phyloP scores from a whole-genome alignment of 2,329 filamentous ascomycete genomes.

The Ophiognomonia clavigignenti-juglandacearum region DNA sequence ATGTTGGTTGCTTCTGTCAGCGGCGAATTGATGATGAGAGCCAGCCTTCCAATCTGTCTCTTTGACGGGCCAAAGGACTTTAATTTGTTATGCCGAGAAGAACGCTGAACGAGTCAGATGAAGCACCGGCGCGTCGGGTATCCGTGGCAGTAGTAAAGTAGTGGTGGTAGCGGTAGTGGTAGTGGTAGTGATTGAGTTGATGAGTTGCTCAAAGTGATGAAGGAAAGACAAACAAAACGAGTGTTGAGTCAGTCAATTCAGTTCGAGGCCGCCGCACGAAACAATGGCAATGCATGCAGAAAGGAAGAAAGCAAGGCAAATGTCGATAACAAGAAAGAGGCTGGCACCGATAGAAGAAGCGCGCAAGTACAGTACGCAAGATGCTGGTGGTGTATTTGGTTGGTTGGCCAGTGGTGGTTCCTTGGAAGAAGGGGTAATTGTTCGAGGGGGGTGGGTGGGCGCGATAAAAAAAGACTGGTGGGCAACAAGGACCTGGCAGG shows the following conservation, averaged over 20 bases:
- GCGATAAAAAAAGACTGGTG: neutral
- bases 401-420: neutral
- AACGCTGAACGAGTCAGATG: conserved; percentile 1
- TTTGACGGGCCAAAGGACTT: neutral
- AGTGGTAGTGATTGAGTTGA: neutral
- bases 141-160: neutral
- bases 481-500: neutral
- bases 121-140: neutral
- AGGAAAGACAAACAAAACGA: neutral
- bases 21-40: neutral
- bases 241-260: neutral
- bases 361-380: neutral
- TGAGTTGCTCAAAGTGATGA: neutral
- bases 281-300: neutral
- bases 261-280: no score
- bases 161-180: neutral
- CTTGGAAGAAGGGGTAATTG: neutral
- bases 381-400: neutral
- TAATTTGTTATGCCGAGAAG: neutral
- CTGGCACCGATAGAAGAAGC: neutral
- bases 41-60: neutral
- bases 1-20: neutral
- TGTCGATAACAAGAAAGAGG: neutral
- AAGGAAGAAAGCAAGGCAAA: neutral
- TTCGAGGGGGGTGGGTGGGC: no score